Percentiles rank a stretch among this genome's conserved stretches.
Evolutionary conservation across 2,329 filamentous ascomycete species (phyloP).

Genomic region (Talaromyces pinophilus): DNA sequence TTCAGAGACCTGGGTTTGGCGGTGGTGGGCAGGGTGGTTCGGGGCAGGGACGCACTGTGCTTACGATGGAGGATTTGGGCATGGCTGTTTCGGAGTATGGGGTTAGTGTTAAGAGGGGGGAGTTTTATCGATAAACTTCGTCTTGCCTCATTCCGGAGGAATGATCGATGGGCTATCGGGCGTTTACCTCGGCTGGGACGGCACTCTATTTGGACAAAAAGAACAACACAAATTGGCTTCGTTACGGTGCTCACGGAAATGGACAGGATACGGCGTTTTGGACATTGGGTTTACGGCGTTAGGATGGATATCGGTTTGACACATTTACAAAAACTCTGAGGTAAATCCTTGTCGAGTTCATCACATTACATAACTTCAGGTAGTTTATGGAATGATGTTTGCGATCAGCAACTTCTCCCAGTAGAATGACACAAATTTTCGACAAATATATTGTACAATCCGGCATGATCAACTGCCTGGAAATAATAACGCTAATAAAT

Average conservation of each 20-base stretch:
- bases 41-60: constrained; percentile 80
- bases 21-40: constrained; percentile 86
- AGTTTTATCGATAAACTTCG: constrained; percentile 78
- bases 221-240: neutral
- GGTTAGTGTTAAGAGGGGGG: constrained; percentile 93
- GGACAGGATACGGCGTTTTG: constrained; percentile 4
- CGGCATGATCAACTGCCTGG: neutral
- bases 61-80: constrained; percentile 97
- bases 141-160: neutral
- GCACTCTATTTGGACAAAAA: neutral
- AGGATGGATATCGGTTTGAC: neutral
- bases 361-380: neutral
- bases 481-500: constrained; percentile 13
- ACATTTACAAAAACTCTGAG: neutral
- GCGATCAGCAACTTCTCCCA: neutral
- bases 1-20: constrained; percentile 76
- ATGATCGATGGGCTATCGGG: neutral
- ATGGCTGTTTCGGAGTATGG: constrained; percentile 99
- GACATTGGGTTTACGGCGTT: neutral
- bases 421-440: neutral
- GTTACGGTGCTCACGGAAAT: neutral
- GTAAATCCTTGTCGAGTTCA: neutral
- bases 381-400: neutral
- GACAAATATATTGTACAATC: constrained; percentile 15
- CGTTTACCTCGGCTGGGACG: neutral